Conservation (phyloP, 208 protist genomes). For the Porcisia hertigi region DNA sequence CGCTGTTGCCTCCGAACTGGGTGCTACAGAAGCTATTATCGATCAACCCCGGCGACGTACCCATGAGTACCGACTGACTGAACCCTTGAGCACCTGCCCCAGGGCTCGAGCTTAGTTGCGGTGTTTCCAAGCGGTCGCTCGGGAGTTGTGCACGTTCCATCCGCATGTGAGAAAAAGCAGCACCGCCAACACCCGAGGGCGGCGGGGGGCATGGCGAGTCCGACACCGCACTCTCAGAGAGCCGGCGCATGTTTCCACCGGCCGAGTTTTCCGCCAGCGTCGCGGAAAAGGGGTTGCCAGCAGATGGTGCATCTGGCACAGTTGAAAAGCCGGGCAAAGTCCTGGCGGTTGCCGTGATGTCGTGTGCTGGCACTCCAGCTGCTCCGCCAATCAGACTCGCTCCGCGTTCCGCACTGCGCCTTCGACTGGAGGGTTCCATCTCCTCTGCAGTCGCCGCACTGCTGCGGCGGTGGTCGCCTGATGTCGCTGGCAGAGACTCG, state of each 20-base stretch:
- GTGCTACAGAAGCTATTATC: slow-evolving; percentile 26
- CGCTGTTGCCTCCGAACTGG: slow-evolving; percentile 21
- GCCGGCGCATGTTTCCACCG: neutral
- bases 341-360: neutral
- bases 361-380: neutral
- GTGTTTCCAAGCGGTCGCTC: slow-evolving; percentile 17
- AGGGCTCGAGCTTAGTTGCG: slow-evolving; percentile 12
- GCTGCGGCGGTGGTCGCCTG: neutral
- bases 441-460: neutral
- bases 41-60: slow-evolving; percentile 14
- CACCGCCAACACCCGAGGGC: neutral
- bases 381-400: neutral
- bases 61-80: neutral
- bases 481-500: neutral
- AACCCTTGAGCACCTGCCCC: neutral
- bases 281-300: neutral
- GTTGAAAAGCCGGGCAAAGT: neutral
- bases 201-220: neutral
- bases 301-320: neutral
- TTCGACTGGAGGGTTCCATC: neutral
- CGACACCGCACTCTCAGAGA: neutral
- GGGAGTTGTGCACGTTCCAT: slow-evolving; percentile 9
- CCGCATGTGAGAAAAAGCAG: slow-evolving; percentile 3
- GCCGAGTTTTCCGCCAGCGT: neutral
- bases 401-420: neutral